Percentiles rank a stretch among this genome's conserved stretches.
Conservation (phyloP, 257 asterid genomes). For the Oldenlandia corymbosa region DNA sequence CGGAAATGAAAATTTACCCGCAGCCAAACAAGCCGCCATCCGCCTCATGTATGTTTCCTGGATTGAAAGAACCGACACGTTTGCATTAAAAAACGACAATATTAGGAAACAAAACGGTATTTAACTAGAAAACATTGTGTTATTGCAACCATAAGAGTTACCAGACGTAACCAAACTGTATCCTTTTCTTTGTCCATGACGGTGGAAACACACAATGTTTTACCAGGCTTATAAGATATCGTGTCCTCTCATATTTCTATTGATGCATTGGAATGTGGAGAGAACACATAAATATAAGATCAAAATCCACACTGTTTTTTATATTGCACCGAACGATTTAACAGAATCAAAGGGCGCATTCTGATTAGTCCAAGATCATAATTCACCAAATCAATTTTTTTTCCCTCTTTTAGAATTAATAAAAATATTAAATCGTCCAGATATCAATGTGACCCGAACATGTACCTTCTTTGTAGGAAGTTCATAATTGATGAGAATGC, state of each 20-base stretch:
- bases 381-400: too few relatives aligned
- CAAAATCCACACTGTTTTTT: too few relatives aligned
- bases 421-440: too few relatives aligned
- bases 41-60: constrained; percentile 87
- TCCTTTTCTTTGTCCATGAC: too few relatives aligned
- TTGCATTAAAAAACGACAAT: background rate
- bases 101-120: background rate
- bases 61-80: constrained; percentile 12
- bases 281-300: background rate
- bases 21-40: constrained; percentile 76
- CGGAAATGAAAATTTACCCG: constrained; percentile 50
- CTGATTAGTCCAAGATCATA: too few relatives aligned
- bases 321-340: background rate
- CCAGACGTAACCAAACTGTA: too few relatives aligned
- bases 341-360: background rate
- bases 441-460: too few relatives aligned
- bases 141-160: too few relatives aligned
- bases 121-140: background rate
- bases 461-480: constrained; percentile 75
- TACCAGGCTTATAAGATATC: too few relatives aligned
- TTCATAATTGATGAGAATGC: constrained; percentile 76
- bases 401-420: too few relatives aligned
- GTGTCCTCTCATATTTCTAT: too few relatives aligned
- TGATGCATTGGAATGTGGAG: background rate
- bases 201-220: too few relatives aligned